These are phyloP conservation scores for Aspergillus sp. DNA, from an alignment of 2,329 filamentous ascomycete genomes.

Conservation along the genomic window DNA sequence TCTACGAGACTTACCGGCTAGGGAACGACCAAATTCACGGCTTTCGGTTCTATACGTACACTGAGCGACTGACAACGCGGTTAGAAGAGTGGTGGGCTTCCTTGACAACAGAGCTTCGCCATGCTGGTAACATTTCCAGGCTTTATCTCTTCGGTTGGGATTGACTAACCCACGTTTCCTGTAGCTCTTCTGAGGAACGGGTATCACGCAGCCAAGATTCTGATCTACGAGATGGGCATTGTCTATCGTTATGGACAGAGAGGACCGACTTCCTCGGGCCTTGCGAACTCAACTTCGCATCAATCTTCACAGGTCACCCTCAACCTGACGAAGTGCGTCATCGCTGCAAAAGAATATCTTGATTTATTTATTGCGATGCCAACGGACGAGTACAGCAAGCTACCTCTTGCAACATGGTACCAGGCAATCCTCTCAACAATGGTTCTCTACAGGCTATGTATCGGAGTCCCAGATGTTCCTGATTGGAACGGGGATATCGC, in stretches of 20 bases:
- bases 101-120: neutral
- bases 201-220: neutral
- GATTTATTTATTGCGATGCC: neutral
- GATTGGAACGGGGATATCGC: neutral
- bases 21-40: neutral
- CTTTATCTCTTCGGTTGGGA: too few relatives aligned
- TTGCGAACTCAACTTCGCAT: neutral
- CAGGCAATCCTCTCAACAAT: neutral
- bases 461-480: neutral
- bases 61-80: neutral
- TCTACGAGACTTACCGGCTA: neutral
- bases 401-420: constrained; percentile 1
- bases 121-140: neutral
- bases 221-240: neutral
- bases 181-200: neutral
- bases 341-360: neutral
- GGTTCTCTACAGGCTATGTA: constrained; percentile 1
- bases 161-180: neutral
- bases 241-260: neutral
- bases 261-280: neutral
- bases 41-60: neutral
- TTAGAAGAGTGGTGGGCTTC: neutral
- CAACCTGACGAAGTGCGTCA: neutral
- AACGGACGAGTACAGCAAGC: neutral
- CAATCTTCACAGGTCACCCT: neutral